Evolutionary conservation across 1,284 basidiomycete genomes (phyloP).

Genomic region (Ustilago curta): DNA sequence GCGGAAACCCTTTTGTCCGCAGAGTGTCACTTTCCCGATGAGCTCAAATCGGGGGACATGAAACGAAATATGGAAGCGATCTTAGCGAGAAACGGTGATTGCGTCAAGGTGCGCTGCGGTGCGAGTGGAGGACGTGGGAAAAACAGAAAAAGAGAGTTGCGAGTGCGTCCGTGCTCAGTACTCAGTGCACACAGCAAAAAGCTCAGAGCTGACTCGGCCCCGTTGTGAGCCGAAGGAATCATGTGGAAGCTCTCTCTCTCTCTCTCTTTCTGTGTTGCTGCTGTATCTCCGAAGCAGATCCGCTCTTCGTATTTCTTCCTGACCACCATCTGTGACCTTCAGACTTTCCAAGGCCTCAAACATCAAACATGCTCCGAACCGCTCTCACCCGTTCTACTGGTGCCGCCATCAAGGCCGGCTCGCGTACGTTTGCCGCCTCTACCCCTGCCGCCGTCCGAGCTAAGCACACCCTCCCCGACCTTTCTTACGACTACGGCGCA

Average conservation of each 20-base stretch:
- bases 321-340: background rate
- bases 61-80: background rate
- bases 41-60: background rate
- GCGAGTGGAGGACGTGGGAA: conserved; percentile 6
- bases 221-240: conserved; percentile 7
- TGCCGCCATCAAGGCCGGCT: conserved; percentile 21
- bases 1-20: background rate
- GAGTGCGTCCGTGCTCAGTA: conserved; percentile 1
- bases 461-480: conserved; percentile 69
- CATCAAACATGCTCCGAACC: conserved; percentile 49
- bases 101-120: conserved; percentile 31
- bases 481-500: conserved; percentile 67
- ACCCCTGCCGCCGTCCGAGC: conserved; percentile 40
- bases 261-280: background rate
- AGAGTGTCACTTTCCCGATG: conserved; percentile 27
- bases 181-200: too few relatives aligned
- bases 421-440: conserved; percentile 18
- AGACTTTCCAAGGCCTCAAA: background rate
- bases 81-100: conserved; percentile 1
- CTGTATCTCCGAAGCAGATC: too few relatives aligned
- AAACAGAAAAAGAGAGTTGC: background rate
- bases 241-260: conserved; percentile 1
- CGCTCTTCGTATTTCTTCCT: background rate
- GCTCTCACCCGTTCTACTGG: conserved; percentile 45
- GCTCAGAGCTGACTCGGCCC: background rate